Conservation (phyloP, 2,329 filamentous ascomycete genomes). For the Knoxdaviesia proteae region DNA sequence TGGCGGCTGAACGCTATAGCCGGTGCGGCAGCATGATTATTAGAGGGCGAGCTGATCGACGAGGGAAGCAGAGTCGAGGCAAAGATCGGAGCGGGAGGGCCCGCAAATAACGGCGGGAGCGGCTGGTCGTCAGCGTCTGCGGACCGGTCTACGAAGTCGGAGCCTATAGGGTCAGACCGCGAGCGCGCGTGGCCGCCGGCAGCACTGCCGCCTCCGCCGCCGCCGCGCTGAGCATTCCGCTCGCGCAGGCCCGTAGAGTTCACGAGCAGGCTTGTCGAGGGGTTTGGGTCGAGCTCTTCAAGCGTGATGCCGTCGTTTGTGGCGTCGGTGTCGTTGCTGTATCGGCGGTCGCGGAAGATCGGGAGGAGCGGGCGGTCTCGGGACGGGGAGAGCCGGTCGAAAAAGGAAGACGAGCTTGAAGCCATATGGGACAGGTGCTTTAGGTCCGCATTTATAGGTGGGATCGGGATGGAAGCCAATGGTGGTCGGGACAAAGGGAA, state of each 20-base stretch:
- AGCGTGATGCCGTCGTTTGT: conserved; percentile 14
- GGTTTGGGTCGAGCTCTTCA: conserved; percentile 17
- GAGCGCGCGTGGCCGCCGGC: no score
- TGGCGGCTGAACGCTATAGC: conserved; percentile 1
- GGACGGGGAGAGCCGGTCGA: conserved; percentile 6
- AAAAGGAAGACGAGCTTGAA: conserved; percentile 4
- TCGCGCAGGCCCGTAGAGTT: no score
- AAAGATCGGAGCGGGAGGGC: conserved; percentile 28
- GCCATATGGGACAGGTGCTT: conserved; percentile 2
- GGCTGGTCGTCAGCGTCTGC: no score
- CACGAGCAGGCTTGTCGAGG: conserved; percentile 1
- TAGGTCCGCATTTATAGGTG: no score
- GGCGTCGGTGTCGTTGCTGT: conserved; percentile 5
- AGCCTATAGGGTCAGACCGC: no score
- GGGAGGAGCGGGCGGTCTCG: conserved; percentile 9
- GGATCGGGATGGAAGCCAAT: no score
- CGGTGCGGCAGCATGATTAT: not conserved
- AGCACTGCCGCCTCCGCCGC: no score
- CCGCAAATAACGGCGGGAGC: no score
- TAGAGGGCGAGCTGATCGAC: conserved; percentile 8
- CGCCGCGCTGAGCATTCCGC: no score
- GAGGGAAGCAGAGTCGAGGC: conserved; percentile 14
- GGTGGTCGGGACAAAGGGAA: no score
- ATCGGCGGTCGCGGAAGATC: conserved; percentile 8
- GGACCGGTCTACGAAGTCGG: no score